phyloP scores from a whole-genome alignment of 2,329 filamentous ascomycete genomes.

The Pezicula carpinea region DNA sequence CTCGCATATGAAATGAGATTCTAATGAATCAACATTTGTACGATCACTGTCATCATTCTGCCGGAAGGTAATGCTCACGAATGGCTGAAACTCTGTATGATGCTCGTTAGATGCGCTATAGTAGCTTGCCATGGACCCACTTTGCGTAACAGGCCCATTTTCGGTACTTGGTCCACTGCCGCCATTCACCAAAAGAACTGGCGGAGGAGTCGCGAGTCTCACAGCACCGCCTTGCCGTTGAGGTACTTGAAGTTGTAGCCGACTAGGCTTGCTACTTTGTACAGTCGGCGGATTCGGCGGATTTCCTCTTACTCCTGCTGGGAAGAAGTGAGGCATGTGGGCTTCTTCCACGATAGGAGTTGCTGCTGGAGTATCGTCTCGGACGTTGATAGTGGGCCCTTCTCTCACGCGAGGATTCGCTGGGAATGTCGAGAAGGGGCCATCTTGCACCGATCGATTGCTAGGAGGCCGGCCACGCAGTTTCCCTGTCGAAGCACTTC shows the following conservation, averaged over 20 bases:
- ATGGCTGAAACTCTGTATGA: slow-evolving; percentile 18
- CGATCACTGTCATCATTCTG: slow-evolving; percentile 28
- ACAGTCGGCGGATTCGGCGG: slow-evolving; percentile 1
- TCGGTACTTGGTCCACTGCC: slow-evolving; percentile 26
- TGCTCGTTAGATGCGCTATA: slow-evolving; percentile 17
- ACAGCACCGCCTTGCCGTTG: slow-evolving; percentile 56
- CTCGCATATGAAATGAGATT: slow-evolving; percentile 48
- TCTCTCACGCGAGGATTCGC: slow-evolving; percentile 49
- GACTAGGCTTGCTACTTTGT: slow-evolving; percentile 36
- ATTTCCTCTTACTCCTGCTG: slow-evolving; percentile 16
- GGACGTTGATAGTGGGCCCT: slow-evolving; percentile 39
- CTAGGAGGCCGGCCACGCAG: slow-evolving; percentile 75
- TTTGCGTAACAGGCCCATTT: slow-evolving; percentile 7
- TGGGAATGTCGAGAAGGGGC: slow-evolving; percentile 66
- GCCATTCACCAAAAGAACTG: slow-evolving; percentile 48
- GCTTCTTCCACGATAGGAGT: slow-evolving; percentile 40
- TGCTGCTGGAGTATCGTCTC: slow-evolving; percentile 34
- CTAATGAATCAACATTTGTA: slow-evolving; percentile 54
- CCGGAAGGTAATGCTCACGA: slow-evolving; percentile 24
- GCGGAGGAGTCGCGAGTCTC: slow-evolving; percentile 55
- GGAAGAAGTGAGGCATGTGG: slow-evolving; percentile 30
- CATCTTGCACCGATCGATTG: slow-evolving; percentile 60
- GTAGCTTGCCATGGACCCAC: slow-evolving; percentile 24
- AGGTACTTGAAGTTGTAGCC: slow-evolving; percentile 59
- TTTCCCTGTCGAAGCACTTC: slow-evolving; percentile 60